These are phyloP conservation scores for Gloeophyllum trabeum DNA, from an alignment of 768 basidiomycete species.

Conservation along the genomic window DNA sequence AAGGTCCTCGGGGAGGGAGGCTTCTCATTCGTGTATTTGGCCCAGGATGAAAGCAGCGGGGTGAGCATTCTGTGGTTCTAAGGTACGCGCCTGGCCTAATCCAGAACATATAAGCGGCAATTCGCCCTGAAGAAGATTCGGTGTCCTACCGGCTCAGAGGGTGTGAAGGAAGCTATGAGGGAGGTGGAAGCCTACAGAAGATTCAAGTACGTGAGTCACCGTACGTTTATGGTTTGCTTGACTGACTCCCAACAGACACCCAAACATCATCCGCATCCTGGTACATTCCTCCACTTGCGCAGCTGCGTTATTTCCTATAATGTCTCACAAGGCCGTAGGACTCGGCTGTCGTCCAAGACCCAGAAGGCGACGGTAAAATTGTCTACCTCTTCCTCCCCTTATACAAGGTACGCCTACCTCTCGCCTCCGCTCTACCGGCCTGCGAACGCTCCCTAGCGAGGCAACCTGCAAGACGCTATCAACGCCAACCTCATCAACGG, in stretches of 20 bases:
- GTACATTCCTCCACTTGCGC: conserved; percentile 24
- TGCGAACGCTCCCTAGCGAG: conserved; percentile 38
- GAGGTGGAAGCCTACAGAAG: conserved; percentile 91
- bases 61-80: conserved; percentile 28
- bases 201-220: conserved; percentile 61
- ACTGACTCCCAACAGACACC: conserved; percentile 45
- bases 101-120: conserved; percentile 43
- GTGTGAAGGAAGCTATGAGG: conserved; percentile 81
- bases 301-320: background rate
- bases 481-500: conserved; percentile 77
- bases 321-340: conserved; percentile 37
- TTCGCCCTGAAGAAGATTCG: conserved; percentile 97
- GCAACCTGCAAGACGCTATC: conserved; percentile 93
- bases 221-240: background rate
- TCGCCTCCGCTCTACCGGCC: background rate
- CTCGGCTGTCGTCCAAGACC: conserved; percentile 90
- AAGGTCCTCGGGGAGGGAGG: conserved; percentile 95
- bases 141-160: conserved; percentile 80
- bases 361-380: conserved; percentile 86
- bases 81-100: background rate
- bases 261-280: conserved; percentile 92
- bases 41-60: conserved; percentile 77
- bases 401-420: conserved; percentile 54
- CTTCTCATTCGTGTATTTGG: conserved; percentile 86
- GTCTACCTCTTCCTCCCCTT: conserved; percentile 94